A percentile compares a stretch with the other conserved stretches of the same genome.
Evolutionary conservation across 495 filamentous ascomycete genomes (phyloP).

Genomic region (Penicillium longicatenatum): DNA sequence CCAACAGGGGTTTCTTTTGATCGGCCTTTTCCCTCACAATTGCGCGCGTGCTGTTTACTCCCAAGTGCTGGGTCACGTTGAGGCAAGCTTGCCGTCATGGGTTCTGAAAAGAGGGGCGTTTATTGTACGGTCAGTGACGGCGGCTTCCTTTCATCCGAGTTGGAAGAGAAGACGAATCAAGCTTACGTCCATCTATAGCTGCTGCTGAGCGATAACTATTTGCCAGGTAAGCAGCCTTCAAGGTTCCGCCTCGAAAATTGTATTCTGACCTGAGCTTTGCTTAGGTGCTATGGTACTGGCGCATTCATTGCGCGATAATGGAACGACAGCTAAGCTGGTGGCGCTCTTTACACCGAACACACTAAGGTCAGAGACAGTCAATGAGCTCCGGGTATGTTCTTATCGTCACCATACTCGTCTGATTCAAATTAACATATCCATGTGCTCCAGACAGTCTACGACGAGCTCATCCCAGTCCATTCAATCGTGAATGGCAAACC

Average conservation of each 20-base stretch:
- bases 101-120: constrained; percentile 38
- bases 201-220: constrained; percentile 84
- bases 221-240: constrained; percentile 66
- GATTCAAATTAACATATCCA: constrained; percentile 2
- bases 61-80: constrained; percentile 5
- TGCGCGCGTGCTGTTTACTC: constrained; percentile 5
- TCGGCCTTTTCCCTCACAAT: constrained; percentile 5
- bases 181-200: constrained; percentile 58
- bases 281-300: constrained; percentile 89
- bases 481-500: constrained; percentile 74
- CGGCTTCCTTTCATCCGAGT: constrained; percentile 2
- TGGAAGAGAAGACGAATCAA: constrained; percentile 2
- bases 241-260: constrained; percentile 5
- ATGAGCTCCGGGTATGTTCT: constrained; percentile 69
- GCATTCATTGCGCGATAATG: constrained; percentile 91
- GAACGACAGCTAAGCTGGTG: constrained; percentile 82
- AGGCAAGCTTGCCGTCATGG: constrained; percentile 32
- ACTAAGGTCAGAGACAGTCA: constrained; percentile 69
- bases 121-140: constrained; percentile 57
- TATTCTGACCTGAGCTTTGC: constrained; percentile 18
- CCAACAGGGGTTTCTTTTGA: constrained; percentile 9
- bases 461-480: constrained; percentile 84
- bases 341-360: constrained; percentile 78
- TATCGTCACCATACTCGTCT: neutral
- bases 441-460: constrained; percentile 68